Percentiles rank a stretch among this genome's conserved stretches.
Conservation (phyloP, 257 asterid species). For the Penstemon eatonii region DNA sequence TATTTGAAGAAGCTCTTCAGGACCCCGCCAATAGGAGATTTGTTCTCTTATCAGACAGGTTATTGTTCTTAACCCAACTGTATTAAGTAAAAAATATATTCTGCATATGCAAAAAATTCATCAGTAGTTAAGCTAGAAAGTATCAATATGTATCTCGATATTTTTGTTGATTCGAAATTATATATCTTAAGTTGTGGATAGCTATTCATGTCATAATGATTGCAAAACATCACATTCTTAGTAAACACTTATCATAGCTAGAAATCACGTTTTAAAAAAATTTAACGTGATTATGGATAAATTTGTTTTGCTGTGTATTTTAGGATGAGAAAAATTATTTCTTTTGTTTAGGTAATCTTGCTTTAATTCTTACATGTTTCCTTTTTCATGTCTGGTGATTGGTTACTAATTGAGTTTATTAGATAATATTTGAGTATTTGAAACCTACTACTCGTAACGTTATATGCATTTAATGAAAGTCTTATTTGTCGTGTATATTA, state of each 20-base stretch:
- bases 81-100: neutral
- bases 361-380: neutral
- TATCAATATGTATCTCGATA: neutral
- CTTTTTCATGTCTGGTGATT: neutral
- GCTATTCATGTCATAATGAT: conserved; percentile 18
- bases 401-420: conserved; percentile 1
- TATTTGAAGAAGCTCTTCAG: conserved; percentile 75
- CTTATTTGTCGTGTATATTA: too few species aligned
- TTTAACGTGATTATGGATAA: too few species aligned
- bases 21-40: conserved; percentile 96
- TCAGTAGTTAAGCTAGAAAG: conserved; percentile 8
- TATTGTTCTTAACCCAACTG: conserved; percentile 14
- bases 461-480: neutral
- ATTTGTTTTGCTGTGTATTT: too few species aligned
- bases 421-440: neutral
- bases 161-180: too few species aligned
- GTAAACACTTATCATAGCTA: conserved; percentile 3
- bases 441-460: conserved; percentile 4
- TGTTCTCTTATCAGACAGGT: conserved; percentile 97
- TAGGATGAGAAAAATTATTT: neutral
- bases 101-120: neutral
- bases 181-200: neutral
- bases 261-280: too few species aligned
- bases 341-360: neutral
- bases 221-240: conserved; percentile 9